phyloP scores from a whole-genome alignment of 1,284 basidiomycete genomes.

The Anthracocystis walkeri region DNA sequence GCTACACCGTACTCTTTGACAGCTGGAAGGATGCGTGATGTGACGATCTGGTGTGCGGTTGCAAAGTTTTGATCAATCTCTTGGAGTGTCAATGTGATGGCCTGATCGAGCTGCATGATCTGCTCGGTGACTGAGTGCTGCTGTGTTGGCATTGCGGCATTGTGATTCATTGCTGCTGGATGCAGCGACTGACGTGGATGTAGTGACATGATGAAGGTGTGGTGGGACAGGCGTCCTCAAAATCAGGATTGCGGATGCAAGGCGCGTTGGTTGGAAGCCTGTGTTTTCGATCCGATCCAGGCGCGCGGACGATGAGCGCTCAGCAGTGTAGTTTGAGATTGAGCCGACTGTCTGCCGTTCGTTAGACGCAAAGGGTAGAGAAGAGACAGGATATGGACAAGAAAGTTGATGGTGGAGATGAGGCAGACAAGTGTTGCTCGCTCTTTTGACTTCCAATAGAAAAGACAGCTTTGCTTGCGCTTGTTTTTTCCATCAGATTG shows the following conservation, averaged over 20 bases:
- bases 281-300: not conserved
- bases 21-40: slow-evolving; percentile 83
- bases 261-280: not conserved
- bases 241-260: not conserved
- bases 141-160: slow-evolving; percentile 35
- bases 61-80: slow-evolving; percentile 95
- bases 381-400: not conserved
- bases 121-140: slow-evolving; percentile 77
- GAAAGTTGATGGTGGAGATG: slow-evolving; percentile 1
- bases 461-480: slow-evolving; percentile 9
- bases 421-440: not conserved
- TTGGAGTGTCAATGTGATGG: slow-evolving; percentile 83
- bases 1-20: slow-evolving; percentile 88
- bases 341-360: not conserved
- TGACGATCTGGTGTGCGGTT: slow-evolving; percentile 86
- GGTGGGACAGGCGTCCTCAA: not conserved
- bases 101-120: slow-evolving; percentile 93
- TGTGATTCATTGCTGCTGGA: slow-evolving; percentile 37
- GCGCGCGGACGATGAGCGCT: not conserved
- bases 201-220: slow-evolving; percentile 32
- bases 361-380: not conserved
- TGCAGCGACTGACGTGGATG: slow-evolving; percentile 53
- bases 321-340: not conserved
- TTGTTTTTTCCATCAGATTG: slow-evolving; percentile 10
- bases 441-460: not conserved